Evolutionary conservation across 1,284 basidiomycete genomes (phyloP).

Genomic region (Naganishia sp.): DNA sequence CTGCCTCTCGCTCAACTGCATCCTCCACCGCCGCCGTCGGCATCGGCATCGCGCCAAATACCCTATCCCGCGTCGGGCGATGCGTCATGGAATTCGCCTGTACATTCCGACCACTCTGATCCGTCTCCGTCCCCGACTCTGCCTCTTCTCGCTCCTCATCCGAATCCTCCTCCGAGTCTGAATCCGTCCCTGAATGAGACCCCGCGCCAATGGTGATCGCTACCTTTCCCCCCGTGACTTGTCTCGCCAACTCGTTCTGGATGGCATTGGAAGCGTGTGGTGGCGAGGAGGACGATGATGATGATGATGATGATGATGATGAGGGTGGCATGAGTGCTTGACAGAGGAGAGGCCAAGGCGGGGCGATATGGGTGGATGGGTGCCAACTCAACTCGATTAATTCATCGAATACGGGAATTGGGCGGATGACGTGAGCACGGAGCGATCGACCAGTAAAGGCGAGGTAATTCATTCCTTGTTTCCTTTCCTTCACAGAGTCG

Average conservation of each 20-base stretch:
- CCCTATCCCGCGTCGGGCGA: background rate
- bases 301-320: background rate
- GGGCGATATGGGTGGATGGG: background rate
- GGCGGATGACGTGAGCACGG: slow-evolving; percentile 11
- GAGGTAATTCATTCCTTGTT: too few species aligned
- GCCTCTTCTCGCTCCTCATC: background rate
- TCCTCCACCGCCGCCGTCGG: too few species aligned
- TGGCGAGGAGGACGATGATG: background rate
- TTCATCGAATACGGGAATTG: too few species aligned
- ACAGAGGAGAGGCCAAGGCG: background rate
- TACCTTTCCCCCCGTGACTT: slow-evolving; percentile 58
- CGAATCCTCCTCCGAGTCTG: slow-evolving; percentile 5
- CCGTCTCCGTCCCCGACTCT: background rate
- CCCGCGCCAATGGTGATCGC: slow-evolving; percentile 4
- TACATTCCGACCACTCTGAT: background rate
- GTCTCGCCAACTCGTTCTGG: slow-evolving; percentile 40
- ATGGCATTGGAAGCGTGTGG: slow-evolving; percentile 39
- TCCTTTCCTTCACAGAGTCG: too few species aligned
- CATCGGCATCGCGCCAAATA: background rate
- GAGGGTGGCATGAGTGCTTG: background rate
- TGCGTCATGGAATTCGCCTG: background rate
- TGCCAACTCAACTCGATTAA: too few species aligned
- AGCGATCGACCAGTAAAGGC: background rate
- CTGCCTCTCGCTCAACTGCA: too few species aligned
- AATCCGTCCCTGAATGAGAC: background rate